phyloP scores from a whole-genome alignment of 768 basidiomycete species.

The Auricularia sp. region DNA sequence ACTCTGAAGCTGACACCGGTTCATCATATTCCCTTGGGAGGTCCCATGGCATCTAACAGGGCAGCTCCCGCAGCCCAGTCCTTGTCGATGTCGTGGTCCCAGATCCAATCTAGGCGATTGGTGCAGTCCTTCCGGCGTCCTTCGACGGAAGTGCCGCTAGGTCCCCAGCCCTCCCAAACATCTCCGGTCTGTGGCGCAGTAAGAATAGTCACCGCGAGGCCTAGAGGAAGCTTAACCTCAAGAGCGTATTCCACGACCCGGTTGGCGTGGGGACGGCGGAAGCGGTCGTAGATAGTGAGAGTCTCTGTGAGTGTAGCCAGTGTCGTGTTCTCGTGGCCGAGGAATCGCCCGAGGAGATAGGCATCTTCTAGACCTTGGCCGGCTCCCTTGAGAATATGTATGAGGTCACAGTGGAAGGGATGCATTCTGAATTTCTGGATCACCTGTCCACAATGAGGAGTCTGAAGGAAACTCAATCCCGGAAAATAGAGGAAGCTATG shows the following conservation, averaged over 20 bases:
- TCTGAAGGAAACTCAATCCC: neutral
- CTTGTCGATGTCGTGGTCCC: neutral
- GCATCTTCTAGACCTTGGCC: slow-evolving; percentile 12
- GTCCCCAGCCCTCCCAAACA: neutral
- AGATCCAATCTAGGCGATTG: neutral
- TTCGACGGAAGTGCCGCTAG: neutral
- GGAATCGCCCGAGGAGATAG: slow-evolving; percentile 16
- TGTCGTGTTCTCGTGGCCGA: slow-evolving; percentile 10
- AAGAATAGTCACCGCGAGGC: neutral
- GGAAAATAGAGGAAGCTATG: no score
- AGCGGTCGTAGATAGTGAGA: slow-evolving; percentile 14
- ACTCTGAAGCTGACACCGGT: no score
- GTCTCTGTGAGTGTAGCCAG: slow-evolving; percentile 7
- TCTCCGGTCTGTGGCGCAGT: neutral
- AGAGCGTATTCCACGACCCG: slow-evolving; percentile 5
- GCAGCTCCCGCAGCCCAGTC: neutral
- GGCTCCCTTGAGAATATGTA: neutral
- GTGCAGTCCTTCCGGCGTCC: neutral
- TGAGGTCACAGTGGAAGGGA: neutral
- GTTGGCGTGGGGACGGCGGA: slow-evolving; percentile 13
- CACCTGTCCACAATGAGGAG: neutral
- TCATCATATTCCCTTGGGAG: no score
- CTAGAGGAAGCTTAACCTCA: neutral
- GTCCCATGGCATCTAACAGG: no score
- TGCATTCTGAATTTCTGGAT: neutral